Evolutionary conservation across 2,329 filamentous ascomycete species (phyloP).

Genomic region (Ophiostoma angusticollis): DNA sequence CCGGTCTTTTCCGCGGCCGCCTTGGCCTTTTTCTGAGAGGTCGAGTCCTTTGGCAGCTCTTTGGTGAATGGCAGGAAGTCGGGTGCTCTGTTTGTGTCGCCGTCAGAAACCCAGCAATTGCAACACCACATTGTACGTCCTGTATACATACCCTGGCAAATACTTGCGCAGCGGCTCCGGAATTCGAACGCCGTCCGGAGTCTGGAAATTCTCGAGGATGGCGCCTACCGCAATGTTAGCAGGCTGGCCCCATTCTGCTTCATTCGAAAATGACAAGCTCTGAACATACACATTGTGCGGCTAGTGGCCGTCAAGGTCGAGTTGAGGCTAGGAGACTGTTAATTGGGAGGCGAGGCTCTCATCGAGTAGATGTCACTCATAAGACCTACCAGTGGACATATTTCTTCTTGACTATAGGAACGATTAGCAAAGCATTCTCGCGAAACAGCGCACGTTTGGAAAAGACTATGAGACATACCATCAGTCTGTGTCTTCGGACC

Average conservation of each 20-base stretch:
- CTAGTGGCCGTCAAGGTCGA: conserved; percentile 28
- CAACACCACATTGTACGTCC: background rate
- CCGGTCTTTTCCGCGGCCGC: conserved; percentile 11
- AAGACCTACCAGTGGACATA: conserved; percentile 63
- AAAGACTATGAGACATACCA: conserved; percentile 17
- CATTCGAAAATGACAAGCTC: too few species aligned
- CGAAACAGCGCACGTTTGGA: background rate
- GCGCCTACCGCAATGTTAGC: conserved; percentile 9
- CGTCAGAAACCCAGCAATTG: background rate
- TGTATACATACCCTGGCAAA: conserved; percentile 51
- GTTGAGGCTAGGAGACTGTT: conserved; percentile 42
- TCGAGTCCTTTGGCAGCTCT: conserved; percentile 61
- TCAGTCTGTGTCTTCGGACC: conserved; percentile 79
- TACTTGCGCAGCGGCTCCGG: conserved; percentile 80
- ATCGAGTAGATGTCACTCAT: too few species aligned
- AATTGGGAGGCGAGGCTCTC: background rate
- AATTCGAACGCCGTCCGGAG: conserved; percentile 67
- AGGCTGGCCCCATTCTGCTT: background rate
- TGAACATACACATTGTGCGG: conserved; percentile 35
- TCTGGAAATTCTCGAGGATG: conserved; percentile 94
- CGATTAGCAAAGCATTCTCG: background rate
- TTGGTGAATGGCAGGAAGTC: conserved; percentile 83
- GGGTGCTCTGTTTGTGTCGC: conserved; percentile 36
- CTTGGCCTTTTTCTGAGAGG: conserved; percentile 17
- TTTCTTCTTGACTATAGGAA: conserved; percentile 51